Percentiles rank a stretch among this genome's conserved stretches.
Conservation (phyloP, 2,329 filamentous ascomycete species). For the Diaporthe caulivora region DNA sequence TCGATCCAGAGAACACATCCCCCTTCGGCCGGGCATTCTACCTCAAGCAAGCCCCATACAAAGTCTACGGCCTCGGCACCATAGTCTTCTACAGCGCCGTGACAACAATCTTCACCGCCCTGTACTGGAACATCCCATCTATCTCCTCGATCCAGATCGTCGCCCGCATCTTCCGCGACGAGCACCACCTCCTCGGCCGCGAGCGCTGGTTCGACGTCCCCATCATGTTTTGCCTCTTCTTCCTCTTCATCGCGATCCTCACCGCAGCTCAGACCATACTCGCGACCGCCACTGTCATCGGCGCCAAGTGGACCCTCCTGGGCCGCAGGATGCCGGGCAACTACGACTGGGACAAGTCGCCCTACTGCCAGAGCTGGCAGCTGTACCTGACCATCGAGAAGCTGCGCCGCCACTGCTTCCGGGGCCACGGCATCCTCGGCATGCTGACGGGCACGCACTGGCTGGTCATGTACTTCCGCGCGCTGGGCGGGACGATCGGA, state of each 20-base stretch:
- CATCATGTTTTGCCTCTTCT: slow-evolving; percentile 56
- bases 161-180: slow-evolving; percentile 46
- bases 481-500: slow-evolving; percentile 65
- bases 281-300: slow-evolving; percentile 58
- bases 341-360: slow-evolving; percentile 69
- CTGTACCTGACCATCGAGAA: slow-evolving; percentile 65
- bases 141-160: slow-evolving; percentile 62
- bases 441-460: slow-evolving; percentile 67
- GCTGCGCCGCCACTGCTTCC: slow-evolving; percentile 62
- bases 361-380: slow-evolving; percentile 71
- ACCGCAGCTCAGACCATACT: slow-evolving; percentile 57
- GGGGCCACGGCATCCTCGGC: slow-evolving; percentile 62
- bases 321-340: slow-evolving; percentile 64
- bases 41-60: slow-evolving; percentile 61
- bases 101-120: slow-evolving; percentile 57
- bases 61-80: slow-evolving; percentile 59
- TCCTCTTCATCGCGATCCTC: slow-evolving; percentile 55
- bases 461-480: slow-evolving; percentile 65
- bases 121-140: slow-evolving; percentile 65
- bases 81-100: slow-evolving; percentile 65
- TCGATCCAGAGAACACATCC: slow-evolving; percentile 45
- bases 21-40: slow-evolving; percentile 71
- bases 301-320: slow-evolving; percentile 64
- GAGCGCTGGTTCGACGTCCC: slow-evolving; percentile 50
- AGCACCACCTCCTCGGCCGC: slow-evolving; percentile 43